Evolutionary conservation across 2,329 filamentous ascomycete species (phyloP), one percentile per base, ranked within the genome.

Genomic region (Pseudocercospora ulei): DNA sequence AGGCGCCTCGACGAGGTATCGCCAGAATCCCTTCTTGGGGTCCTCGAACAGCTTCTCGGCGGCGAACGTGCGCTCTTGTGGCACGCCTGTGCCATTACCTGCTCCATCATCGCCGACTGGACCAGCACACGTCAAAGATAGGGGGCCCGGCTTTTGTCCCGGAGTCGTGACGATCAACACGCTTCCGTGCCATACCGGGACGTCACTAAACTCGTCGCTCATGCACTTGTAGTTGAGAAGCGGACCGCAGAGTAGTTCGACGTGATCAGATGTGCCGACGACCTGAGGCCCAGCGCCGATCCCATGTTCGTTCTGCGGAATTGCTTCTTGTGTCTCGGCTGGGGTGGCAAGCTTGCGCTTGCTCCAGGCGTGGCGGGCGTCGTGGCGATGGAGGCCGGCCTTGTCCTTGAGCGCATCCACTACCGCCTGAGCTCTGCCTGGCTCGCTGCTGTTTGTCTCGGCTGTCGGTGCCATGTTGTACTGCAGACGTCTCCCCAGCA

Each of bases 101-200:
- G 48, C 31, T 43, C 39, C 45, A 52, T 50, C 40, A 52, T 54
- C 37, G 19, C 54, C 61, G n/a, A 61, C 62, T 20, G 62, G 64
- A 20, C 71, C 72, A 35, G 78, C 54, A 11, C 64, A 63, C 9
- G 59, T 62, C 49, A 88, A 61, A 16, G 69, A 67, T 25, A 92
- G 76, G 46, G 71, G 65, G 1, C 72, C 70, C 46, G 75, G 71
- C 12, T 67, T 65, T 54, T 74, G 76, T 14, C 81, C 81, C 3
- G 85, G 81, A 35, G 72, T 77, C 9, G 80, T 82, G 36, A 95
- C 85, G 34, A 95, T 66, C 52, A 95, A 66, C 5, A 93, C 82
- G 59, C 85, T 93, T 41, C 88, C 87, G 53, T 82, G 69, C 87
- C 88, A 96, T 25, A 63, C 65, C 24, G 67, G 65, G 33, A 53